Percentiles rank a stretch among this genome's conserved stretches.
Conservation (phyloP, 208 protist genomes). For the Leishmania tarentolae region DNA sequence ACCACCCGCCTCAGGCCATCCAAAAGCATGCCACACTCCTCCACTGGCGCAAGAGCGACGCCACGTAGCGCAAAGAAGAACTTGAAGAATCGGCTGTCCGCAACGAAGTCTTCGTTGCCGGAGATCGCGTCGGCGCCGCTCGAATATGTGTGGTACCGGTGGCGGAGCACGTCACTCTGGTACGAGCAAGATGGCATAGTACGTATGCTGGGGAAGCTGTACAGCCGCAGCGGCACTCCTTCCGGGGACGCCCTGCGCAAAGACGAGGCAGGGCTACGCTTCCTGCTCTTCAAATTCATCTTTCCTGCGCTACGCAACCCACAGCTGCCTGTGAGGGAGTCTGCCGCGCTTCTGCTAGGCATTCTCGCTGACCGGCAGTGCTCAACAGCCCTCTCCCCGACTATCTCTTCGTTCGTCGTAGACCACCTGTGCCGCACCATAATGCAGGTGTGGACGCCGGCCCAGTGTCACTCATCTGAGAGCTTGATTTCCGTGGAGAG, state of each 20-base stretch:
- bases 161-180: conserved; percentile 24
- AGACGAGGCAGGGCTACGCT: conserved; percentile 26
- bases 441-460: conserved; percentile 8
- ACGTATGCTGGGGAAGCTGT: conserved; percentile 25
- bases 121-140: conserved; percentile 22
- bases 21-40: background rate
- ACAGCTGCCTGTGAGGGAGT: conserved; percentile 66
- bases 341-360: conserved; percentile 43
- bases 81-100: background rate
- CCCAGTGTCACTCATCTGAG: conserved; percentile 7
- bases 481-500: conserved; percentile 20
- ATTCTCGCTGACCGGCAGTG: conserved; percentile 26
- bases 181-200: conserved; percentile 38
- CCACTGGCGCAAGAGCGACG: background rate
- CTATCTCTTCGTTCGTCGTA: conserved; percentile 30
- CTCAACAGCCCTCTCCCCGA: conserved; percentile 16
- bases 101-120: background rate
- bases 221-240: conserved; percentile 21
- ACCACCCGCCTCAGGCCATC: background rate
- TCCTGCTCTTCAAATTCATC: conserved; percentile 47
- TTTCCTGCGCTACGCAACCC: conserved; percentile 54
- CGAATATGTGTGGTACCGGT: conserved; percentile 24
- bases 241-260: conserved; percentile 19
- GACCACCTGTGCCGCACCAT: conserved; percentile 38
- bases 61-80: background rate